Percentiles rank a stretch among this genome's conserved stretches.
Conservation (phyloP, 2,329 filamentous ascomycete species). For the Colletotrichum nymphaeae region DNA sequence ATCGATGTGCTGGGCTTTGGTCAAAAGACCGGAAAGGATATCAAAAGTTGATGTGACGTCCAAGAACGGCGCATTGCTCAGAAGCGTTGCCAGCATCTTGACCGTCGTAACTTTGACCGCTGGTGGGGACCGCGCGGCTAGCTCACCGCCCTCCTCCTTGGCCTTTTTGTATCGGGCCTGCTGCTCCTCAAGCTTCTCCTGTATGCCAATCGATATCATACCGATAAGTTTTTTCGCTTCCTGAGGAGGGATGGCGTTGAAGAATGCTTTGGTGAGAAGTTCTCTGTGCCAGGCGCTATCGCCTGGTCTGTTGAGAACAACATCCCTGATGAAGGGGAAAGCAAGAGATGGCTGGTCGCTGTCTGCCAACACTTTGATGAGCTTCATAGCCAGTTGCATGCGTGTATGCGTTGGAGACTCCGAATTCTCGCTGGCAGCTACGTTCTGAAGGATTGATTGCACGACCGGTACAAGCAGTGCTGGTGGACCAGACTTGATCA, state of each 20-base stretch:
- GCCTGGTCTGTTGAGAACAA: slow-evolving; percentile 4
- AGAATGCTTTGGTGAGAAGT: slow-evolving; percentile 4
- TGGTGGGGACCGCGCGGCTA: not conserved
- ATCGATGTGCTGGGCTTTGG: slow-evolving; percentile 18
- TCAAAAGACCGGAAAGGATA: not conserved
- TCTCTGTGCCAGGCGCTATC: slow-evolving; percentile 23
- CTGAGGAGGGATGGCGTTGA: not conserved
- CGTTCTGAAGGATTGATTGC: not conserved
- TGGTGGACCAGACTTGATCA: slow-evolving; percentile 5
- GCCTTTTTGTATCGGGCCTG: not conserved
- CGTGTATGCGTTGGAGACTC: not conserved
- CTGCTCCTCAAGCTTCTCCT: not conserved
- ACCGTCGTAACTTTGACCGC: slow-evolving; percentile 23
- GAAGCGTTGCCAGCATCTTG: slow-evolving; percentile 17
- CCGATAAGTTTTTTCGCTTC: not conserved
- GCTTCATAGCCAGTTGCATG: not conserved
- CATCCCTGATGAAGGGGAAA: slow-evolving; percentile 5
- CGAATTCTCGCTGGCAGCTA: not conserved
- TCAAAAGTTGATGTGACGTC: not conserved
- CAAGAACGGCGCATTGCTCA: slow-evolving; percentile 11
- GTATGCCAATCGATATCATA: not conserved
- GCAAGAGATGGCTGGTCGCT: slow-evolving; percentile 17
- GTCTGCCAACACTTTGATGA: not conserved
- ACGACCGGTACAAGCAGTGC: not conserved
- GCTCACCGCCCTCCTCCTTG: not conserved